These are phyloP conservation scores for Diplocarpon rosae DNA, from an alignment of 2,329 filamentous ascomycete species.

Conservation along the genomic window DNA sequence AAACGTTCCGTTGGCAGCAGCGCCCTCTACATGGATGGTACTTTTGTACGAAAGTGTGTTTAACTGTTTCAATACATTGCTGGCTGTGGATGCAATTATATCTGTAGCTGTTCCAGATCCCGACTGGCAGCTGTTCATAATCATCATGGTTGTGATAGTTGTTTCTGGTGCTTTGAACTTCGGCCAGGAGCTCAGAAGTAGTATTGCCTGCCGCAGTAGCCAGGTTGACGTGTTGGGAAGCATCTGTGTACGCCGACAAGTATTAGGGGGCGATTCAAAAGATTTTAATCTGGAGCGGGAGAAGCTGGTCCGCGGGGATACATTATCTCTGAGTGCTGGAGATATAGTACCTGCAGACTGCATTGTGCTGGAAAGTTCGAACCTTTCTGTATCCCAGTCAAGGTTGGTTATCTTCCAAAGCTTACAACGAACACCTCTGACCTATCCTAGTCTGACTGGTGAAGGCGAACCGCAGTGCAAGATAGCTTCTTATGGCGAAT, in stretches of 20 bases:
- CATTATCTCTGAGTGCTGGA: slow-evolving; percentile 4
- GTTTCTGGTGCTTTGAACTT: neutral
- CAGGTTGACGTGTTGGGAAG: neutral
- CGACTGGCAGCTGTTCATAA: slow-evolving; percentile 1
- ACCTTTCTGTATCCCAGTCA: slow-evolving; percentile 9
- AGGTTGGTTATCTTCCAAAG: neutral
- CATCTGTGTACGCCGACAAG: neutral
- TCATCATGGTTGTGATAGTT: slow-evolving; percentile 1
- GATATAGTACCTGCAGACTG: slow-evolving; percentile 7
- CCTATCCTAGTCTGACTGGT: slow-evolving; percentile 1
- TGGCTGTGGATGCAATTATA: slow-evolving; percentile 2
- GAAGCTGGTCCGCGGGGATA: slow-evolving; percentile 5
- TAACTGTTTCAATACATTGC: slow-evolving; percentile 4
- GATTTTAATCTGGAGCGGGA: neutral
- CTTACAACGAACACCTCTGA: neutral
- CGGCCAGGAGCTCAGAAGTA: neutral
- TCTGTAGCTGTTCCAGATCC: slow-evolving; percentile 2
- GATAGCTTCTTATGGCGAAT: neutral
- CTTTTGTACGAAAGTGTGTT: neutral
- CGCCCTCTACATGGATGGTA: neutral
- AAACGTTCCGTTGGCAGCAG: slow-evolving; percentile 1
- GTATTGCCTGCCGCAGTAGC: neutral
- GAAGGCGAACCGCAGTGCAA: slow-evolving; percentile 7
- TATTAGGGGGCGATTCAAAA: neutral
- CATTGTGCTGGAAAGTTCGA: slow-evolving; percentile 1